Conservation (phyloP, 1,284 basidiomycete genomes). For the Fistulina hepatica region DNA sequence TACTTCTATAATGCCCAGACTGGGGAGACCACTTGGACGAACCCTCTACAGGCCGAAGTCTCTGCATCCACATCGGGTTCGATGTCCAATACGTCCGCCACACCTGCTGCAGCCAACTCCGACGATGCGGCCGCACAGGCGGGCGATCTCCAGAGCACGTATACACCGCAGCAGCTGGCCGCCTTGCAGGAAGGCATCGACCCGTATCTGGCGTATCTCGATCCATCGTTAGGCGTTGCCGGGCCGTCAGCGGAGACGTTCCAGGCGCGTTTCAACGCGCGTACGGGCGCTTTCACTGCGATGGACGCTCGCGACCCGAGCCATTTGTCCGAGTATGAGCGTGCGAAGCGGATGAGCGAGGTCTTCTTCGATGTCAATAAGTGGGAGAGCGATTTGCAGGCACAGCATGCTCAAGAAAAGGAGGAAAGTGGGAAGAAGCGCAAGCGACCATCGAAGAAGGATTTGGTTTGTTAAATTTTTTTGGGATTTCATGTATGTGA, state of each 20-base stretch:
- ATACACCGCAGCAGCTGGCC: slow-evolving; percentile 45
- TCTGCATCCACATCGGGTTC: slow-evolving; percentile 10
- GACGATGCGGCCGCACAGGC: slow-evolving; percentile 11
- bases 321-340: slow-evolving; percentile 75
- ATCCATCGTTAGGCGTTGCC: slow-evolving; percentile 51
- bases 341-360: slow-evolving; percentile 77
- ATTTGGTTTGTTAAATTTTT: slow-evolving; percentile 53
- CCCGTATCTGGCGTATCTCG: slow-evolving; percentile 72
- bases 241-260: slow-evolving; percentile 27
- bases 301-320: slow-evolving; percentile 57
- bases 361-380: slow-evolving; percentile 81
- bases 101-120: slow-evolving; percentile 18
- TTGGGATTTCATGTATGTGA: slow-evolving; percentile 4
- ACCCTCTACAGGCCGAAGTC: slow-evolving; percentile 52
- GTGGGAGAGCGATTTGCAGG: slow-evolving; percentile 65
- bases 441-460: slow-evolving; percentile 74
- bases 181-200: slow-evolving; percentile 73
- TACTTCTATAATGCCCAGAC: slow-evolving; percentile 81
- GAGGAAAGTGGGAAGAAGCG: slow-evolving; percentile 57
- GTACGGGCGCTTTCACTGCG: slow-evolving; percentile 70
- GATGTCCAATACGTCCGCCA: slow-evolving; percentile 14
- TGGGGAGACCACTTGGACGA: slow-evolving; percentile 81
- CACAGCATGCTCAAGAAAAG: slow-evolving; percentile 42
- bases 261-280: slow-evolving; percentile 73
- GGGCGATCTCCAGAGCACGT: slow-evolving; percentile 18